Evolutionary conservation across 768 basidiomycete species (phyloP).

Genomic region (Mycena crocata): DNA sequence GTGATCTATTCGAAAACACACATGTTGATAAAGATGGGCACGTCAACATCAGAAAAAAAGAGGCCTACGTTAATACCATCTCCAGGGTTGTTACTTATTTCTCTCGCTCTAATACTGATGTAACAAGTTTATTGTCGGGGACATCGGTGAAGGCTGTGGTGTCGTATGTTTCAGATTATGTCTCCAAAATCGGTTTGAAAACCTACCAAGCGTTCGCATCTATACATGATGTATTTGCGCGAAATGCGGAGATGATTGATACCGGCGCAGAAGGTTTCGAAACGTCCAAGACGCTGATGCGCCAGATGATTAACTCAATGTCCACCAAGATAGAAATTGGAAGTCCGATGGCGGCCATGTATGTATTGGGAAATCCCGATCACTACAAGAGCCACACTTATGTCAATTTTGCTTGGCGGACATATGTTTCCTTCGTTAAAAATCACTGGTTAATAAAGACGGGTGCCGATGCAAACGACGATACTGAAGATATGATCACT

Average conservation of each 20-base stretch:
- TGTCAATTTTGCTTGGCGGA: too few species aligned
- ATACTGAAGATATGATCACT: neutral
- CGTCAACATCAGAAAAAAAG: constrained; percentile 12
- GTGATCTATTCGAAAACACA: constrained; percentile 22
- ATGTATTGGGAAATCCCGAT: too few species aligned
- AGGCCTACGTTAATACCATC: neutral
- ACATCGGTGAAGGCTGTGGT: constrained; percentile 1
- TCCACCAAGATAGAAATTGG: too few species aligned
- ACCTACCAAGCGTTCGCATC: constrained; percentile 5
- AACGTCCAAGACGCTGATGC: neutral
- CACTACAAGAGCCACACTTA: too few species aligned
- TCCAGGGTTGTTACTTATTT: neutral
- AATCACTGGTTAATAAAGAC: too few species aligned
- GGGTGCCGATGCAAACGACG: too few species aligned
- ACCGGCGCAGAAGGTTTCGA: constrained; percentile 28
- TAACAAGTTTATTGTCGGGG: neutral
- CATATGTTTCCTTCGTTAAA: too few species aligned
- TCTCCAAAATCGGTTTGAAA: neutral
- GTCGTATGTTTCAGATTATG: constrained; percentile 7
- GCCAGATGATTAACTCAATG: constrained; percentile 4
- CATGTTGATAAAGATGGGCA: constrained; percentile 31
- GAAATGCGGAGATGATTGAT: constrained; percentile 28
- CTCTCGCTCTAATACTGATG: neutral
- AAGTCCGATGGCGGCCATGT: too few species aligned
- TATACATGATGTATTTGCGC: constrained; percentile 13